Conservation (phyloP, 441 rosid genomes). For the Gossypium davidsonii region DNA sequence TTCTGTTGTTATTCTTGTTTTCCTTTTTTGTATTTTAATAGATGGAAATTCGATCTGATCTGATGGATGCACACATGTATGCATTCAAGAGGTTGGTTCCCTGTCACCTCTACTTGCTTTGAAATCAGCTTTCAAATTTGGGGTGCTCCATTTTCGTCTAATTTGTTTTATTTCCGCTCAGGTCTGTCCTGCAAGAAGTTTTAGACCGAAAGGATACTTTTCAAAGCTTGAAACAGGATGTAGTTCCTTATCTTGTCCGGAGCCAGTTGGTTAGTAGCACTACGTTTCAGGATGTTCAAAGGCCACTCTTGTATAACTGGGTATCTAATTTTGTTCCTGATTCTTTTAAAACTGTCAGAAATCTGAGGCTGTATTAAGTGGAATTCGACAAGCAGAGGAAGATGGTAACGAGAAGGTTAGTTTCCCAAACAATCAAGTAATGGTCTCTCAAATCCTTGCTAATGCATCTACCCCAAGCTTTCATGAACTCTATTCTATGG, state of each 20-base stretch:
- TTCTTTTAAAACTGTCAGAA: constrained; percentile 34
- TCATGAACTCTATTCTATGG: constrained; percentile 48
- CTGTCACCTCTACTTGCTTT: constrained; percentile 2
- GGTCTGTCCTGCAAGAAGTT: constrained; percentile 72
- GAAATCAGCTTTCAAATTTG: not conserved
- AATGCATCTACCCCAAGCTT: constrained; percentile 71
- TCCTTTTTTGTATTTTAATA: constrained; percentile 26
- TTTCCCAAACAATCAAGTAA: constrained; percentile 42
- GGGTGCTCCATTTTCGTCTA: constrained; percentile 5
- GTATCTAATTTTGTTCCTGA: constrained; percentile 15
- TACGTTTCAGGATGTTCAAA: constrained; percentile 12
- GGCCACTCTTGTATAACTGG: constrained; percentile 22
- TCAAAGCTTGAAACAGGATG: constrained; percentile 72
- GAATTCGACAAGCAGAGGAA: constrained; percentile 50
- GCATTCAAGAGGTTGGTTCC: constrained; percentile 81
- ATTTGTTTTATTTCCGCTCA: constrained; percentile 22
- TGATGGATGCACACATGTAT: constrained; percentile 92
- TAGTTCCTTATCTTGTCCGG: constrained; percentile 83
- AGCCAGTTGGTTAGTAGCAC: constrained; percentile 80
- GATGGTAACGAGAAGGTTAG: constrained; percentile 51
- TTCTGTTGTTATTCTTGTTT: constrained; percentile 13
- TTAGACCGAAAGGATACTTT: constrained; percentile 56
- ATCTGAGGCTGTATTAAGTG: constrained; percentile 47
- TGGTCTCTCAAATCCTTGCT: constrained; percentile 53
- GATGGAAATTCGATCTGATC: constrained; percentile 90